phyloP scores from a whole-genome alignment of 768 basidiomycete species.

The Exidia glandulosa region DNA sequence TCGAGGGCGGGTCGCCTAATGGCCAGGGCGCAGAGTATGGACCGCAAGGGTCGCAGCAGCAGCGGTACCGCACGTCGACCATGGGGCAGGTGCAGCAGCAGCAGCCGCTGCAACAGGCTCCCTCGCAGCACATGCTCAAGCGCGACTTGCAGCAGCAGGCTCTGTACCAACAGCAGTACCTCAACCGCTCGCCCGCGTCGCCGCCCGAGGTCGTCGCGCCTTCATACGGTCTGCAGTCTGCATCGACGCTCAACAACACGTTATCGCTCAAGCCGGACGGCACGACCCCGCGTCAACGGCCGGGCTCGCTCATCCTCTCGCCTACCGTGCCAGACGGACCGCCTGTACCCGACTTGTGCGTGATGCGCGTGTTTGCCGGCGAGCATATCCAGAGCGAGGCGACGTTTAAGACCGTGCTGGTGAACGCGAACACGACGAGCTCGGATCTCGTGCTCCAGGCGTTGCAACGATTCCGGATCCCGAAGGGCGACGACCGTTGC shows the following conservation, averaged over 20 bases:
- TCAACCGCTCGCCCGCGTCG: conserved; percentile 73
- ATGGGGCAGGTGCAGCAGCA: conserved; percentile 21
- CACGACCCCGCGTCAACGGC: conserved; percentile 14
- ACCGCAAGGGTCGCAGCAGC: conserved; percentile 25
- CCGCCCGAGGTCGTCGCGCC: conserved; percentile 58
- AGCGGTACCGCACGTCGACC: conserved; percentile 5
- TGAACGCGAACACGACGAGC: conserved; percentile 78
- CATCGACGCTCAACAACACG: conserved; percentile 45
- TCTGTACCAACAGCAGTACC: conserved; percentile 73
- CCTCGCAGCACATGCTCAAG: conserved; percentile 62
- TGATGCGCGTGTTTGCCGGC: conserved; percentile 93
- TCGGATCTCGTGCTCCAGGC: conserved; percentile 43
- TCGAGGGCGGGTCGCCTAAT: too few relatives aligned
- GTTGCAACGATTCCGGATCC: conserved; percentile 60
- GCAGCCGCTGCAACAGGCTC: conserved; percentile 28
- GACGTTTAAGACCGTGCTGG: conserved; percentile 94
- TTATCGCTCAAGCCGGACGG: conserved; percentile 14
- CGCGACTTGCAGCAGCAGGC: conserved; percentile 83
- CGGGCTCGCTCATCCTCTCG: conserved; percentile 56
- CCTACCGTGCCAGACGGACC: conserved; percentile 49
- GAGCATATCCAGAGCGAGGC: conserved; percentile 84
- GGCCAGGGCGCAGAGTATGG: conserved; percentile 47
- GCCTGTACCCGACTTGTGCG: conserved; percentile 74
- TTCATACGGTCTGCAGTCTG: conserved; percentile 70
- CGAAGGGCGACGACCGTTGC: conserved; percentile 34